These are phyloP conservation scores for Polytrichum commune DNA, from an alignment of 225 moss, liverwort and hornwort species.

Conservation along the genomic window DNA sequence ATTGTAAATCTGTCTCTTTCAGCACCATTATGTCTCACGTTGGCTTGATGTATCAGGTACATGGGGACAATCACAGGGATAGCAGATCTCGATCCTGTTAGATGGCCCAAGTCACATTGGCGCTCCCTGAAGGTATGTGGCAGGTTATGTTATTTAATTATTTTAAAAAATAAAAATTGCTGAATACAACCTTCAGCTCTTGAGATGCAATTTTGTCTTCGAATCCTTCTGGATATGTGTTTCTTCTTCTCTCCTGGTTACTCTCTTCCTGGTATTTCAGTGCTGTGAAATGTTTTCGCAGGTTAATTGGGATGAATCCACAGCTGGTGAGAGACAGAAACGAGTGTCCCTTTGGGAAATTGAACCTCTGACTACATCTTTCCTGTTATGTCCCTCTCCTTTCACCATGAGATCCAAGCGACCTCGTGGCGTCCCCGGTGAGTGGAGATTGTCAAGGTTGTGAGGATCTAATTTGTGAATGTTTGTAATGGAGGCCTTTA, in stretches of 20 bases:
- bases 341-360: conserved; percentile 98
- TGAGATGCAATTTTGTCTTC: too few relatives aligned
- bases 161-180: not conserved
- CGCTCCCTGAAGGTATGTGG: conserved; percentile 80
- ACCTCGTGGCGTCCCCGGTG: conserved; percentile 73
- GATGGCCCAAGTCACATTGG: conserved; percentile 97
- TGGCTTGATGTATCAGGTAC: conserved; percentile 55
- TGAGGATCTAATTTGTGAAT: too few relatives aligned
- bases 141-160: conserved; percentile 2
- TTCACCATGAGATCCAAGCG: conserved; percentile 79
- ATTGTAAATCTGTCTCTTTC: not conserved
- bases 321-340: conserved; percentile 94
- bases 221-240: too few relatives aligned
- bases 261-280: too few relatives aligned
- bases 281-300: conserved; percentile 14
- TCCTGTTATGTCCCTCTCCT: conserved; percentile 76
- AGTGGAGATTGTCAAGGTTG: conserved; percentile 11
- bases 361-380: conserved; percentile 87
- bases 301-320: conserved; percentile 99
- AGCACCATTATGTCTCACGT: not conserved
- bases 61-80: conserved; percentile 97
- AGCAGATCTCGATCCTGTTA: conserved; percentile 77
- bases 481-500: too few relatives aligned
- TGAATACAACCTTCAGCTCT: too few relatives aligned
- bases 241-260: too few relatives aligned